phyloP scores from a whole-genome alignment of 345 rosid species.

The Pistacia integerrima region DNA sequence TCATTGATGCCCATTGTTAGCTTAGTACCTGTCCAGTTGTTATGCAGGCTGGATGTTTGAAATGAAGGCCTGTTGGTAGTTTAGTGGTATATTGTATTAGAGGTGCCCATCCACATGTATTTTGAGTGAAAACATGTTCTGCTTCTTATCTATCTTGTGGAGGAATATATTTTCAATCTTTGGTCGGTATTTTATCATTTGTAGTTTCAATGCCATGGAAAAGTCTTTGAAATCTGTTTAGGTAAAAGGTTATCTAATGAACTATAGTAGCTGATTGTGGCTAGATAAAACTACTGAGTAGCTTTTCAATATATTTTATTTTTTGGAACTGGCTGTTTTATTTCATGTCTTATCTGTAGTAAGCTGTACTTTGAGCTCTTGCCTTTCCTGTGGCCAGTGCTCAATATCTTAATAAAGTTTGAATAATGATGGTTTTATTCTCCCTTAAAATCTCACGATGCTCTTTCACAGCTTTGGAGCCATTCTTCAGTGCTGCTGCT shows the following conservation, averaged over 20 bases:
- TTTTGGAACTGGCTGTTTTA: too few species aligned
- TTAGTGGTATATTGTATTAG: background rate
- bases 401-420: background rate
- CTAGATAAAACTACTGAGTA: background rate
- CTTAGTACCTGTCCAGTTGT: background rate
- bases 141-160: background rate
- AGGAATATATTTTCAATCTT: background rate
- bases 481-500: conserved; percentile 57
- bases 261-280: background rate
- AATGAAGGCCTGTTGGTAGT: background rate
- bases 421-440: background rate
- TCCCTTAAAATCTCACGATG: conserved; percentile 9
- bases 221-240: background rate
- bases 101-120: background rate
- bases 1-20: background rate
- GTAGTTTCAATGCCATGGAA: background rate
- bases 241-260: background rate
- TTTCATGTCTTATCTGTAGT: too few species aligned
- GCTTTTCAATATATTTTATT: background rate
- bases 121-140: background rate
- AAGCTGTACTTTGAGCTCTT: background rate
- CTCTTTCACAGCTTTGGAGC: conserved; percentile 47
- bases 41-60: background rate
- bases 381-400: background rate
- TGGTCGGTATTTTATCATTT: background rate